Conservation (phyloP, 2,329 filamentous ascomycete genomes). For the Diaporthe ilicicola region DNA sequence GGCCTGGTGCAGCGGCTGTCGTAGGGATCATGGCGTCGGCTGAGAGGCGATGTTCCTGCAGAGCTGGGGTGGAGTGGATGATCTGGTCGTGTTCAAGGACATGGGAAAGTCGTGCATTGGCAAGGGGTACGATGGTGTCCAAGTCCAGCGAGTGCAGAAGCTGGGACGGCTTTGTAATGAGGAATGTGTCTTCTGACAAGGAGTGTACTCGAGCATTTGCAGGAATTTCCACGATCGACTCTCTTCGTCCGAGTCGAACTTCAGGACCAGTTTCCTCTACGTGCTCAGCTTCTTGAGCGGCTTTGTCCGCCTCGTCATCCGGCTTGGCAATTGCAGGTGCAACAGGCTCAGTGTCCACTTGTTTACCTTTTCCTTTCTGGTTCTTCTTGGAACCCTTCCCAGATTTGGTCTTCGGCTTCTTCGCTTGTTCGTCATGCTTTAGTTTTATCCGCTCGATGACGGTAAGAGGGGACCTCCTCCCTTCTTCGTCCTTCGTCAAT, state of each 20-base stretch:
- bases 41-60: constrained; percentile 25
- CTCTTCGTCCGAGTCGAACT: neutral
- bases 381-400: neutral
- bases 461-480: neutral
- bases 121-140: neutral
- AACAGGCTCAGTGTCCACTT: neutral
- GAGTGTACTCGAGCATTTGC: constrained; percentile 23
- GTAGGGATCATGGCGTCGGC: constrained; percentile 25
- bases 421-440: neutral
- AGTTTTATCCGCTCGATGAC: neutral
- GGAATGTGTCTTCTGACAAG: constrained; percentile 22
- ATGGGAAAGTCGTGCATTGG: neutral
- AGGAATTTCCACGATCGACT: constrained; percentile 23
- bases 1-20: constrained; percentile 1
- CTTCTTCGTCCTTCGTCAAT: neutral
- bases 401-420: constrained; percentile 5
- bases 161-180: neutral
- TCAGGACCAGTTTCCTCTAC: neutral
- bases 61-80: neutral
- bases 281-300: neutral
- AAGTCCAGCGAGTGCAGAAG: constrained; percentile 4
- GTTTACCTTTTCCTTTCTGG: neutral
- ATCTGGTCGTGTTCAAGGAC: constrained; percentile 22
- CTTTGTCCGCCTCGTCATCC: neutral
- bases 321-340: neutral